These are phyloP conservation scores for Cetradonia linearis DNA, from an alignment of 495 filamentous ascomycete genomes.

Conservation along the genomic window DNA sequence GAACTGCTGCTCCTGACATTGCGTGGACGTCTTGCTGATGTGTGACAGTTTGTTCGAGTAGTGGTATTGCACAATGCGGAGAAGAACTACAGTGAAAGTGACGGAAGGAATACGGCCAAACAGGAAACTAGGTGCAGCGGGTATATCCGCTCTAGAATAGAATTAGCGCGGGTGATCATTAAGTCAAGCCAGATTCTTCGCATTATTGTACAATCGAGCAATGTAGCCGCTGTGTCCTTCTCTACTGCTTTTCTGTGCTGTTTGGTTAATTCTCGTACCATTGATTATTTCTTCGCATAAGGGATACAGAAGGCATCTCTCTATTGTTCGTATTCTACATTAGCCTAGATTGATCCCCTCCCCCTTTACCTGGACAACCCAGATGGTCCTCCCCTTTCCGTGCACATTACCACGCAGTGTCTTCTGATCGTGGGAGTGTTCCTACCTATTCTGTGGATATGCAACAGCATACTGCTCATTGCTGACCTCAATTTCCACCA, in stretches of 20 bases:
- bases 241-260: background rate
- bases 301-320: background rate
- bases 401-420: background rate
- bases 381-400: background rate
- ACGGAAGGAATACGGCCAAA: background rate
- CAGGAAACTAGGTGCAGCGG: background rate
- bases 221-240: constrained; percentile 5
- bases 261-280: background rate
- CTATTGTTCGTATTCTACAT: background rate
- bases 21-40: constrained; percentile 18
- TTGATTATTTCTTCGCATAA: background rate
- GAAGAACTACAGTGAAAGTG: background rate
- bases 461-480: background rate
- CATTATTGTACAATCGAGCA: background rate
- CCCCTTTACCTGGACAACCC: background rate
- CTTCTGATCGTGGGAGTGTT: background rate
- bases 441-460: background rate
- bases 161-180: background rate
- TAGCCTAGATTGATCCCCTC: background rate
- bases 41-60: background rate
- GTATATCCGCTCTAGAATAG: constrained; percentile 2
- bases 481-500: constrained; percentile 4
- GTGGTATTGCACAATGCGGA: background rate
- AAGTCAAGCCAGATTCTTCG: constrained; percentile 2
- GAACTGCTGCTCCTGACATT: constrained; percentile 46